phyloP scores from a whole-genome alignment of 257 asterid genomes.

The Jacaranda mimosifolia region DNA sequence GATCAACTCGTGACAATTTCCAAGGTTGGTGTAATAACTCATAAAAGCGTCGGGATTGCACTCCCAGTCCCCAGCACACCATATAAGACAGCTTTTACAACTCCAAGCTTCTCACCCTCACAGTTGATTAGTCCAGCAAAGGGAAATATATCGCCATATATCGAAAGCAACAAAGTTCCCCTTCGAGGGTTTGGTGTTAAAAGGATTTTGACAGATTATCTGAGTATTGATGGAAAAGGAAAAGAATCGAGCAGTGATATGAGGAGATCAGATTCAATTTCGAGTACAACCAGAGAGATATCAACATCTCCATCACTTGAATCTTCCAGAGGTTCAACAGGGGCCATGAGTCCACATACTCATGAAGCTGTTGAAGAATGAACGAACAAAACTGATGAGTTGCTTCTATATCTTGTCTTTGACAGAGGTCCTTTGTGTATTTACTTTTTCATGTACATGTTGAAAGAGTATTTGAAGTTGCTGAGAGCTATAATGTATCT shows the following conservation, averaged over 20 bases:
- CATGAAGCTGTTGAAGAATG: conserved; percentile 41
- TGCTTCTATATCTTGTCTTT: neutral
- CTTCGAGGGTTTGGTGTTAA: conserved; percentile 66
- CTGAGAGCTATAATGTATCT: conserved; percentile 4
- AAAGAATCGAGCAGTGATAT: conserved; percentile 43
- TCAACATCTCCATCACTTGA: conserved; percentile 52
- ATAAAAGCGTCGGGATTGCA: conserved; percentile 46
- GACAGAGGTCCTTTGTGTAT: conserved; percentile 6
- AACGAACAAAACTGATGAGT: conserved; percentile 15
- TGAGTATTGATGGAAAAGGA: conserved; percentile 61
- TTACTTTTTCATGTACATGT: conserved; percentile 31
- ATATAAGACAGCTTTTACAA: conserved; percentile 57
- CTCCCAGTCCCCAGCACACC: conserved; percentile 42
- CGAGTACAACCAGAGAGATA: conserved; percentile 50
- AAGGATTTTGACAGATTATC: conserved; percentile 74
- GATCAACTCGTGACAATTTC: conserved; percentile 66
- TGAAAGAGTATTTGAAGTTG: conserved; percentile 28
- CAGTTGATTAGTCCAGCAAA: conserved; percentile 54
- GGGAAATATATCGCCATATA: conserved; percentile 42
- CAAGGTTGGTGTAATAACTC: conserved; percentile 59
- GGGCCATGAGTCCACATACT: conserved; percentile 35
- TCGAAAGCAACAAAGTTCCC: conserved; percentile 43
- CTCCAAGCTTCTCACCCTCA: conserved; percentile 63
- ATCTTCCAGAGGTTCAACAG: conserved; percentile 50
- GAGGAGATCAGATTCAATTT: conserved; percentile 50